These are phyloP conservation scores for Aspergillus affinis DNA, from an alignment of 495 filamentous ascomycete genomes.

Conservation along the genomic window DNA sequence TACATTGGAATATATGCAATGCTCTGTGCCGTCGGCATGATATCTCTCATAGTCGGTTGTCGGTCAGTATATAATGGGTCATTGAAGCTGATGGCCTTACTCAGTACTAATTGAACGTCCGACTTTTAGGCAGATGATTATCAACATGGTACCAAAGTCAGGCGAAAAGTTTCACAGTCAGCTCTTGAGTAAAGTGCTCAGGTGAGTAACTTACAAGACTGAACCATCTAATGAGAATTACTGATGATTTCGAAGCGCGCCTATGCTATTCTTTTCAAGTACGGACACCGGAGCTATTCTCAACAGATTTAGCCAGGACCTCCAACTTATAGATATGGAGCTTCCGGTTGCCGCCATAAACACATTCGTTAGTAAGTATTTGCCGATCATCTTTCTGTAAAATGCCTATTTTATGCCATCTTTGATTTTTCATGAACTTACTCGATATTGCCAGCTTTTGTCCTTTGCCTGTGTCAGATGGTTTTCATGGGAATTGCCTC, in stretches of 20 bases:
- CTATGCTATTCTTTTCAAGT: slow-evolving; percentile 47
- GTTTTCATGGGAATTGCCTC: slow-evolving; percentile 50
- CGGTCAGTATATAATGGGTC: slow-evolving; percentile 31
- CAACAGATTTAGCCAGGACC: slow-evolving; percentile 61
- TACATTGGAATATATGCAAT: slow-evolving; percentile 58
- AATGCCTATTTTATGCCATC: background rate
- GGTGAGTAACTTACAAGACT: slow-evolving; percentile 14
- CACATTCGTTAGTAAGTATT: slow-evolving; percentile 40
- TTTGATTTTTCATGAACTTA: background rate
- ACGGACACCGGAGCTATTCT: slow-evolving; percentile 47
- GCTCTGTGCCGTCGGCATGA: slow-evolving; percentile 45
- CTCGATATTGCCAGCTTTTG: slow-evolving; percentile 25
- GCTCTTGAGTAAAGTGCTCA: slow-evolving; percentile 49
- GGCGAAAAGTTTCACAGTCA: slow-evolving; percentile 50
- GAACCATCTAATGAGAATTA: no score
- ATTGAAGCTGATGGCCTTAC: background rate
- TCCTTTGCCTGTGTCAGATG: slow-evolving; percentile 51
- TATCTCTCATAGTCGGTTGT: slow-evolving; percentile 43
- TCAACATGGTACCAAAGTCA: slow-evolving; percentile 54
- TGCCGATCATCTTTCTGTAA: no score
- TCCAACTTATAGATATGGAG: slow-evolving; percentile 60
- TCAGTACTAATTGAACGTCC: slow-evolving; percentile 10
- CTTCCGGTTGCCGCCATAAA: slow-evolving; percentile 50
- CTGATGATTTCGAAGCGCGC: slow-evolving; percentile 29
- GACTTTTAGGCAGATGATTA: slow-evolving; percentile 42